Percentiles rank a stretch among this genome's conserved stretches.
phyloP scores from a whole-genome alignment of 257 asterid genomes.

The Cynanchum wilfordii region DNA sequence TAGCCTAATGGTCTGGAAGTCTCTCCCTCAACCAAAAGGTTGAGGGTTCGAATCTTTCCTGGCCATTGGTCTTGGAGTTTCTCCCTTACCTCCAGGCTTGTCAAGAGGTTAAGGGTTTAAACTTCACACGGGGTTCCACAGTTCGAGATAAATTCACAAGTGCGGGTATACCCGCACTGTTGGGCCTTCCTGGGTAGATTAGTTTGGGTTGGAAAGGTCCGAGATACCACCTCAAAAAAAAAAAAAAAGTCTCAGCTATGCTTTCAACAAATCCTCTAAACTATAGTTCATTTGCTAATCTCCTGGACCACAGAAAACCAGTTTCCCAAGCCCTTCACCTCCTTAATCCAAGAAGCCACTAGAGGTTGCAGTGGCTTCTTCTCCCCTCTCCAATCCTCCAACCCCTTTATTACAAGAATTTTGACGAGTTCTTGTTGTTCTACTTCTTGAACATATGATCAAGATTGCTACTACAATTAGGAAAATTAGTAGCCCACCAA shows the following conservation, averaged over 20 bases:
- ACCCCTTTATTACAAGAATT: constrained; percentile 6
- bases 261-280: constrained; percentile 84
- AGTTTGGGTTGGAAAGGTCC: no score
- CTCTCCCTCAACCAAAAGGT: no score
- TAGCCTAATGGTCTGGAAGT: no score
- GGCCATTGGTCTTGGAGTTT: no score
- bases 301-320: constrained; percentile 85
- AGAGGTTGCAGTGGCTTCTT: constrained; percentile 4
- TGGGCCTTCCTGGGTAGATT: no score
- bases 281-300: constrained; percentile 76
- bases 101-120: no score
- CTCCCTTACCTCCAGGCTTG: no score
- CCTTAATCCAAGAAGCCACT: constrained; percentile 71
- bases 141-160: no score
- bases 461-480: constrained; percentile 20
- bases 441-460: constrained; percentile 28
- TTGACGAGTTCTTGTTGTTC: constrained; percentile 12
- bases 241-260: constrained; percentile 95
- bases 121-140: no score
- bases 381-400: constrained; percentile 11
- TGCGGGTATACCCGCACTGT: no score
- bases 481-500: constrained; percentile 40
- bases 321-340: constrained; percentile 63
- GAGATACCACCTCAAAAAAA: no score
- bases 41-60: no score